Evolutionary conservation across 2,329 filamentous ascomycete genomes (phyloP).

Genomic region (Sordariomycetes sp.): DNA sequence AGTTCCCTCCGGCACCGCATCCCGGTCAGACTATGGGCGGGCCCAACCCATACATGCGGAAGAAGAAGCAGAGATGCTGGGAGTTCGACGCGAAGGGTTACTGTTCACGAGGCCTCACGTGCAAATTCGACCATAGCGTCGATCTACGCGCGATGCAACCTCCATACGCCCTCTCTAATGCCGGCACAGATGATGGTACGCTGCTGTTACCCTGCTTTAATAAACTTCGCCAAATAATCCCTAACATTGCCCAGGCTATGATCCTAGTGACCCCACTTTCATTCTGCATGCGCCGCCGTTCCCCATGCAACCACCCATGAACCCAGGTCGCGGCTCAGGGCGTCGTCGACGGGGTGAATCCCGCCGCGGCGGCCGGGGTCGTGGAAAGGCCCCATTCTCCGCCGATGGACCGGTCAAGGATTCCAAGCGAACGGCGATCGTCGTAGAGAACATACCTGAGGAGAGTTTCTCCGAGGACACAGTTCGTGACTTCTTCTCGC

Average conservation of each 20-base stretch:
- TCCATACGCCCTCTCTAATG: conserved; percentile 39
- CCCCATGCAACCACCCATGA: conserved; percentile 10
- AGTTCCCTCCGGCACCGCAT: neutral
- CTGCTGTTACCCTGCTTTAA: neutral
- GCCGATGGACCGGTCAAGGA: conserved; percentile 50
- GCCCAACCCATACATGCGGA: conserved; percentile 10
- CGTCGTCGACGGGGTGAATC: conserved; percentile 21
- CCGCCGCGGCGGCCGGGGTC: conserved; percentile 17
- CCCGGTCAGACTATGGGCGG: neutral
- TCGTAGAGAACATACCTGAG: conserved; percentile 66
- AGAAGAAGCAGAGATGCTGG: conserved; percentile 40
- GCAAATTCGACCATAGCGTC: conserved; percentile 54
- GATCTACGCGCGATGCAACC: conserved; percentile 13
- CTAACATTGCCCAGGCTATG: conserved; percentile 15
- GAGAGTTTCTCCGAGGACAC: conserved; percentile 53
- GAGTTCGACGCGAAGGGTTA: conserved; percentile 64
- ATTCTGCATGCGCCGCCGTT: conserved; percentile 10
- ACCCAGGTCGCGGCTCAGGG: conserved; percentile 5
- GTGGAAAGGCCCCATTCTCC: conserved; percentile 45
- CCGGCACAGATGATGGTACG: conserved; percentile 20
- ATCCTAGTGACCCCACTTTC: conserved; percentile 16
- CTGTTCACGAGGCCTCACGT: conserved; percentile 53
- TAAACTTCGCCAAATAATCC: neutral
- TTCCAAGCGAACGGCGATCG: conserved; percentile 50
- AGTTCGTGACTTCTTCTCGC: conserved; percentile 55